Evolutionary conservation across 1,139 yeast genomes (phyloP).

Genomic region (Arxiozyma heterogenica): DNA sequence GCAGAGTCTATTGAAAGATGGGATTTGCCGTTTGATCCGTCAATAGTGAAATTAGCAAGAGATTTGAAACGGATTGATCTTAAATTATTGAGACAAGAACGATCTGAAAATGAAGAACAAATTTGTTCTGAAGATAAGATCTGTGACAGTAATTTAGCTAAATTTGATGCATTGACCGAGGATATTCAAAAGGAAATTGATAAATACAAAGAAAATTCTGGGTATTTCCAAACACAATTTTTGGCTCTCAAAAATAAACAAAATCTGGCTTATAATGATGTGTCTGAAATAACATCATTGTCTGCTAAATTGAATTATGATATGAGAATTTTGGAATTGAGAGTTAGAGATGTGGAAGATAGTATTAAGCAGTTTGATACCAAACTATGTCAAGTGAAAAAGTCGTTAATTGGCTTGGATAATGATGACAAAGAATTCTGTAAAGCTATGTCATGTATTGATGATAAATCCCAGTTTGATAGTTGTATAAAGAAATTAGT

Average conservation of each 20-base stretch:
- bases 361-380: slow-evolving; percentile 46
- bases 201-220: slow-evolving; percentile 31
- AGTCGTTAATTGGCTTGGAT: slow-evolving; percentile 11
- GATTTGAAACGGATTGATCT: slow-evolving; percentile 18
- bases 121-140: slow-evolving; percentile 4
- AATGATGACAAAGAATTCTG: slow-evolving; percentile 12
- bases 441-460: slow-evolving; percentile 11
- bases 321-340: slow-evolving; percentile 57
- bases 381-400: slow-evolving; percentile 34
- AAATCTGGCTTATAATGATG: slow-evolving; percentile 38
- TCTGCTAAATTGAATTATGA: slow-evolving; percentile 79
- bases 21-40: slow-evolving; percentile 31
- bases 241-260: slow-evolving; percentile 29
- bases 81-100: slow-evolving; percentile 6
- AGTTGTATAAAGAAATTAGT: slow-evolving; percentile 11
- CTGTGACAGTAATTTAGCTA: slow-evolving; percentile 4
- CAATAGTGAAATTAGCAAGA: slow-evolving; percentile 27
- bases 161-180: slow-evolving; percentile 9
- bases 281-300: slow-evolving; percentile 57
- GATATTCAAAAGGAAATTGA: slow-evolving; percentile 14
- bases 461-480: slow-evolving; percentile 17
- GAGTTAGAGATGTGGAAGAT: slow-evolving; percentile 77
- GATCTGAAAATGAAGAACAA: slow-evolving; percentile 6
- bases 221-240: slow-evolving; percentile 32
- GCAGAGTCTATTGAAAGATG: slow-evolving; percentile 34